Base-by-base conservation (phyloP, 2,329 filamentous ascomycete species). In the Daldinia sp. region DNA sequence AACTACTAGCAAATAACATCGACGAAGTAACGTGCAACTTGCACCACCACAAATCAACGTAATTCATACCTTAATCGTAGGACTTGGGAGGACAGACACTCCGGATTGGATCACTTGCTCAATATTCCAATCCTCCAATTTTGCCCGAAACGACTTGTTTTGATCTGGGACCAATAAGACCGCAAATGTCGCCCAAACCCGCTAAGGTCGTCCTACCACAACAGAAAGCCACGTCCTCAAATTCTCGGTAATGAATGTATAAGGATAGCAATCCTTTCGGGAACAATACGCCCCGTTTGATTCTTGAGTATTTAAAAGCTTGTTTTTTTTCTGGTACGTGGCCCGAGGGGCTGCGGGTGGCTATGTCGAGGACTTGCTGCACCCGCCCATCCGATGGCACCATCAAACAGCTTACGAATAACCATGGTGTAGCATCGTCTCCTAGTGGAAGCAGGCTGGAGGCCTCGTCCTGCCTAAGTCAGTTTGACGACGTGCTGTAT, bases 241-340 rank as follows among this genome's bases (percentile, higher is more conserved):
- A n/a, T n/a, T n/a, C n/a, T n/a, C n/a, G n/a, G n/a, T n/a, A n/a
- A n/a, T n/a, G n/a, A n/a, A n/a, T n/a, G n/a, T n/a, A 10, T 13
- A 30, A 4, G 27, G 15, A 9, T 6, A 11, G 29, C 6, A 32
- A 25, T 52, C 23, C 39, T 19, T 35, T 37, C 48, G 6, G 35
- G 27, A 51, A 37, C 6, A 34, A 51, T 45, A 58, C 30, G 37
- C 48, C 35, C 47, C 30, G 37, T 37, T 29, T 37, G 29, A 29
- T 9, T 47, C 30, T 48, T n/a, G n/a, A 30, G 23, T 19, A 11
- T n/a, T 29, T 32, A 32, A 11, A 4, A 30, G 43, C 25, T 0
- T 10, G 4, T 25, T 43, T 3, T 25, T 11, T 13, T 8, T 23
- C 9, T 39, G 3, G 35, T 21, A 19, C 21, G 35, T 11, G 17